Conservation (phyloP, 768 basidiomycete species). For the Pleurotus platypus region DNA sequence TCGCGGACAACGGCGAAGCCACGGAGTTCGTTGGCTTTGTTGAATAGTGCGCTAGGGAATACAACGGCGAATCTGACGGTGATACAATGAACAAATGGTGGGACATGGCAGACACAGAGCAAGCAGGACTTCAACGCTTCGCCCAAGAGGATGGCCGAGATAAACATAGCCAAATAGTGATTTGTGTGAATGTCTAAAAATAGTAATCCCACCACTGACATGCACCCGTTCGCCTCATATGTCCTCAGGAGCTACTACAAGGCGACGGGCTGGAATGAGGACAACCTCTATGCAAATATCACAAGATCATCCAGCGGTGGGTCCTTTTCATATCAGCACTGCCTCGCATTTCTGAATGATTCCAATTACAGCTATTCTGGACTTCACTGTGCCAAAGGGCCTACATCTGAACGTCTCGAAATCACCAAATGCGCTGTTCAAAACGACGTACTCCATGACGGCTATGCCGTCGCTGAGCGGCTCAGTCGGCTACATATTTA, state of each 20-base stretch:
- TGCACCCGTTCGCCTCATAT: constrained; percentile 88
- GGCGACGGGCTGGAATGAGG: constrained; percentile 96
- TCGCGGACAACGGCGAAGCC: constrained; percentile 71
- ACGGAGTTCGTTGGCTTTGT: constrained; percentile 61
- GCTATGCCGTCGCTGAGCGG: constrained; percentile 92
- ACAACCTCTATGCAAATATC: constrained; percentile 87
- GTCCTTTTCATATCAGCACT: constrained; percentile 11
- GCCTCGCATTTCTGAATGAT: not conserved
- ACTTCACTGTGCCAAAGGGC: constrained; percentile 84
- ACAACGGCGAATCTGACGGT: constrained; percentile 83
- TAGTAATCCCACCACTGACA: constrained; percentile 22
- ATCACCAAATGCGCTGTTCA: constrained; percentile 84
- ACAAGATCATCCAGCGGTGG: constrained; percentile 86
- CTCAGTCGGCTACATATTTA: constrained; percentile 90
- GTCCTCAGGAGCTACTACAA: constrained; percentile 87
- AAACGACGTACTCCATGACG: constrained; percentile 89
- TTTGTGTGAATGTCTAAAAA: not conserved
- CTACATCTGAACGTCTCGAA: constrained; percentile 81
- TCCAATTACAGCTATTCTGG: constrained; percentile 67
- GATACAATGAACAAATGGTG: constrained; percentile 85
- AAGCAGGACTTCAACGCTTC: not conserved
- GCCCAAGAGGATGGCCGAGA: not conserved
- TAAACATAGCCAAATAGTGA: not conserved
- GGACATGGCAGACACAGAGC: constrained; percentile 50
- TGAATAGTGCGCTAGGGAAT: constrained; percentile 80